These are phyloP conservation scores for Tanacetum coccineum DNA, from an alignment of 129 eudicot genomes.

Conservation along the genomic window DNA sequence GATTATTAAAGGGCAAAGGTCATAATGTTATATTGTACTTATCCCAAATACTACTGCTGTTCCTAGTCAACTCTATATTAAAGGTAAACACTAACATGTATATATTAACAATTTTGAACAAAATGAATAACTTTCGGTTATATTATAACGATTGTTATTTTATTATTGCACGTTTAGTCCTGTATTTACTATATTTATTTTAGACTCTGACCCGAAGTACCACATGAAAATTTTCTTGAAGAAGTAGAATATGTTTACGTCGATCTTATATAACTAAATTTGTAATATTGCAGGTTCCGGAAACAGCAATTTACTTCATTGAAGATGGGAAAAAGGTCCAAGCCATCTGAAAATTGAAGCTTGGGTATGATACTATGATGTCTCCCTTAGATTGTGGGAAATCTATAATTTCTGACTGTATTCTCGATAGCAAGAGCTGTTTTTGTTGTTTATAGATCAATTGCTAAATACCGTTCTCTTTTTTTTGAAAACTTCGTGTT, in stretches of 20 bases:
- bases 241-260: not conserved
- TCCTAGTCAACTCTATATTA: too few relatives aligned
- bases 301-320: conserved; percentile 76
- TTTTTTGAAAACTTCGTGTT: not conserved
- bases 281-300: conserved; percentile 60
- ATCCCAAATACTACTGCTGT: too few relatives aligned
- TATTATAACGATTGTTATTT: too few relatives aligned
- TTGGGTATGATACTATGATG: not conserved
- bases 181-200: too few relatives aligned
- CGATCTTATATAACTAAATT: not conserved
- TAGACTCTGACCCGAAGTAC: too few relatives aligned
- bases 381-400: not conserved
- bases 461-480: not conserved
- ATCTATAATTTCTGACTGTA: not conserved
- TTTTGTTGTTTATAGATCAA: conserved; percentile 19
- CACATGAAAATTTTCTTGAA: not conserved
- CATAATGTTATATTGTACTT: too few relatives aligned
- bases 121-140: too few relatives aligned
- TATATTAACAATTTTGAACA: too few relatives aligned
- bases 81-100: too few relatives aligned
- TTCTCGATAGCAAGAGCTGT: not conserved
- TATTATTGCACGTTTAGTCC: too few relatives aligned
- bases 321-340: conserved; percentile 95
- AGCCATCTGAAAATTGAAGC: conserved; percentile 27
- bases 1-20: too few relatives aligned